Percentiles rank a stretch among this genome's conserved stretches.
These are phyloP conservation scores for Theobroma grandiflorum DNA, from an alignment of 441 rosid species.

Conservation along the genomic window DNA sequence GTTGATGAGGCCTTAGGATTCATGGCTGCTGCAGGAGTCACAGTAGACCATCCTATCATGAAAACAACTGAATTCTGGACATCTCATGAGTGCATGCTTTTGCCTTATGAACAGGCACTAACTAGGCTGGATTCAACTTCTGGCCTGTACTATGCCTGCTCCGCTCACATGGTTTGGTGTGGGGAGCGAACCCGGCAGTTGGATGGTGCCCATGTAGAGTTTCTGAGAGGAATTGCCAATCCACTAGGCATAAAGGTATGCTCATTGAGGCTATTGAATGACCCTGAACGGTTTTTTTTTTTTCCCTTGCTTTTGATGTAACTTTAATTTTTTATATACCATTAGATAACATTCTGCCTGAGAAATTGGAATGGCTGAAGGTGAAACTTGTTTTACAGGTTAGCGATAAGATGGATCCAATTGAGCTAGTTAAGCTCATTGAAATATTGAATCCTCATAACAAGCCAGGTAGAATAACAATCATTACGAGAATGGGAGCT, in stretches of 20 bases:
- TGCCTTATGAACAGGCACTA: conserved; percentile 87
- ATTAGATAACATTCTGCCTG: neutral
- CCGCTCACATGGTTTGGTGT: conserved; percentile 91
- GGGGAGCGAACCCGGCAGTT: conserved; percentile 89
- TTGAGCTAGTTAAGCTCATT: conserved; percentile 73
- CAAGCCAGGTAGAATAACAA: conserved; percentile 79
- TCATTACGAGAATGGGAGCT: conserved; percentile 89
- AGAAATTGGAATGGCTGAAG: conserved; percentile 24
- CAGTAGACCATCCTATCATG: conserved; percentile 82
- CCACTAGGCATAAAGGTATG: conserved; percentile 85
- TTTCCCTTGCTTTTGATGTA: neutral
- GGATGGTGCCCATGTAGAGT: conserved; percentile 90
- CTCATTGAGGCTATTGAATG: neutral
- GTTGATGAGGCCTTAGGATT: conserved; percentile 94
- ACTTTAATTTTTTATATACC: no score
- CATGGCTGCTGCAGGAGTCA: conserved; percentile 89
- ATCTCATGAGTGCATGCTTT: conserved; percentile 86
- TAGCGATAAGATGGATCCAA: conserved; percentile 89
- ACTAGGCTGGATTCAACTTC: conserved; percentile 88
- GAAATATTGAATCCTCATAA: conserved; percentile 77
- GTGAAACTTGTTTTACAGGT: conserved; percentile 57
- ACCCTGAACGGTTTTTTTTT: neutral
- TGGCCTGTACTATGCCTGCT: conserved; percentile 84
- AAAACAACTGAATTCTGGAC: conserved; percentile 91
- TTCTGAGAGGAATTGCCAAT: conserved; percentile 84